A percentile compares a stretch with the other conserved stretches of the same genome.
phyloP scores from a whole-genome alignment of 495 filamentous ascomycete species.

The Margaritispora aquatica region DNA sequence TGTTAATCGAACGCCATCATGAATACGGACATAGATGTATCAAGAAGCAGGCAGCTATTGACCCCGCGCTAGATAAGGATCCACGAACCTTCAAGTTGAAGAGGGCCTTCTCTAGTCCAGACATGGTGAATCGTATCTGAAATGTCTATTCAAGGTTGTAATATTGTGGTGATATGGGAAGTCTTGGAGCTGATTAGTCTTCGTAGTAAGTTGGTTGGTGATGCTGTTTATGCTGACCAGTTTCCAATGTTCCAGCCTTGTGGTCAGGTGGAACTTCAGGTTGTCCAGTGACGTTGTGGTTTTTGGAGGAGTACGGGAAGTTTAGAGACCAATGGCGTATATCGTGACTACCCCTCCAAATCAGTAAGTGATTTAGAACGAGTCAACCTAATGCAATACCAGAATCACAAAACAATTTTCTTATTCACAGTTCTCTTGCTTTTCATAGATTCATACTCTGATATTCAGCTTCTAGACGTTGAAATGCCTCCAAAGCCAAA shows the following conservation, averaged over 20 bases:
- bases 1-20: background rate
- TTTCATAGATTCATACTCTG: background rate
- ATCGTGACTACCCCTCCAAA: slow-evolving; percentile 13
- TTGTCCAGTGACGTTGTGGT: slow-evolving; percentile 17
- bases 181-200: background rate
- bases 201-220: background rate
- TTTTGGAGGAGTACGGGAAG: background rate
- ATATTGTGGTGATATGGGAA: background rate
- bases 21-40: slow-evolving; percentile 1
- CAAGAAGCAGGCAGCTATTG: slow-evolving; percentile 1
- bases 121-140: slow-evolving; percentile 35
- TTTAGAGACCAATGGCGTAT: slow-evolving; percentile 6
- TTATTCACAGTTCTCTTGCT: background rate
- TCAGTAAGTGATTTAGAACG: slow-evolving; percentile 1
- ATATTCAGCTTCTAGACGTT: background rate
- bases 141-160: background rate
- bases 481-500: slow-evolving; percentile 40
- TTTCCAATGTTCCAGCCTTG: slow-evolving; percentile 3
- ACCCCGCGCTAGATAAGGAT: slow-evolving; percentile 2
- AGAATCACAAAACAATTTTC: background rate
- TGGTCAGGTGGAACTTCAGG: slow-evolving; percentile 22
- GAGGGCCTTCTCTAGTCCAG: slow-evolving; percentile 56
- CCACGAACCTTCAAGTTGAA: slow-evolving; percentile 54
- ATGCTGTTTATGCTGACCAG: background rate
- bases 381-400: no score